Conservation (phyloP, 306 rosid genomes). For the Malus orientalis region DNA sequence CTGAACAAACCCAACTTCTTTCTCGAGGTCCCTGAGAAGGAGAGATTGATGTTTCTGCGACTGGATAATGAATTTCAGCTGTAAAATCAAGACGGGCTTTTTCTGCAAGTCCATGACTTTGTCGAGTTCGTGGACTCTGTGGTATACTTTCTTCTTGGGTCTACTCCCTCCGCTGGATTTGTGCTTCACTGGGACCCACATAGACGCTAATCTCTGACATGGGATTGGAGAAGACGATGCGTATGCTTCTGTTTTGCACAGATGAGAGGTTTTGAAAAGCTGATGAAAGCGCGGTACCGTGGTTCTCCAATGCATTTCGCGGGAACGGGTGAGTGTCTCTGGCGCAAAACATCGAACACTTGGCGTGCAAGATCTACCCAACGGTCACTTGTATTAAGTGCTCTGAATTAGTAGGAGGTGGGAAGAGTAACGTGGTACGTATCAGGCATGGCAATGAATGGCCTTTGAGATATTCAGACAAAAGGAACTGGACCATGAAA, state of each 20-base stretch:
- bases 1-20: slow-evolving; percentile 74
- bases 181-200: slow-evolving; percentile 25
- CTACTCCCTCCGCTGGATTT: slow-evolving; percentile 69
- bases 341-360: slow-evolving; percentile 16
- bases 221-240: background rate
- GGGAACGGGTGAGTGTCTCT: background rate
- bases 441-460: background rate
- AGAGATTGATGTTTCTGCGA: slow-evolving; percentile 33
- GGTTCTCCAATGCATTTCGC: slow-evolving; percentile 1
- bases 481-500: background rate
- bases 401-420: background rate
- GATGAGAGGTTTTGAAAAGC: background rate
- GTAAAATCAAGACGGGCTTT: slow-evolving; percentile 58
- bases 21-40: slow-evolving; percentile 65
- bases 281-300: background rate
- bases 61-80: slow-evolving; percentile 58
- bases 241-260: background rate
- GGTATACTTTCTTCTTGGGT: slow-evolving; percentile 69
- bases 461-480: background rate
- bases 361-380: background rate
- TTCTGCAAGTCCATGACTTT: slow-evolving; percentile 68
- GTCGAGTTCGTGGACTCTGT: slow-evolving; percentile 61
- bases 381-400: background rate
- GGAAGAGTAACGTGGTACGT: background rate
- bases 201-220: background rate